Conservation (phyloP, 2,329 filamentous ascomycete genomes). For the Hirsutella minnesotensis region DNA sequence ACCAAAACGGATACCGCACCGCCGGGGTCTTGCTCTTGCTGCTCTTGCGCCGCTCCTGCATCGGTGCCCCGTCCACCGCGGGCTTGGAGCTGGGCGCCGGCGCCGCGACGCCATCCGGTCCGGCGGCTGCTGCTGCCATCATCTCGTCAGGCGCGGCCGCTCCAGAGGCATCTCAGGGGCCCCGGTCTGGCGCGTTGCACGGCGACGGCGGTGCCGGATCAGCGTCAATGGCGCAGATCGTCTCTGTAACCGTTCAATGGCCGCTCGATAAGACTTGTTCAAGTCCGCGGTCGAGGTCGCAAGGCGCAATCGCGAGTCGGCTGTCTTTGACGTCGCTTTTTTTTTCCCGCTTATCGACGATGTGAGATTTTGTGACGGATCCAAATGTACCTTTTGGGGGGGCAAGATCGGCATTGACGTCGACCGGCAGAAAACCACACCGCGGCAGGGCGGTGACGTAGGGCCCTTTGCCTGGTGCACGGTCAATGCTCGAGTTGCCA, state of each 20-base stretch:
- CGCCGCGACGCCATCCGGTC: background rate
- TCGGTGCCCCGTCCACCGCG: background rate
- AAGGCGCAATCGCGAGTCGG: background rate
- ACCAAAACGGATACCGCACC: slow-evolving; percentile 76
- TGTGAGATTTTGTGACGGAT: background rate
- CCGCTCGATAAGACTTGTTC: too few species aligned
- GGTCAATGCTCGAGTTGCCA: background rate
- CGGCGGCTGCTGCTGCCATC: background rate
- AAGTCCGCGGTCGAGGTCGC: background rate
- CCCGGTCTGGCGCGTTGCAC: background rate
- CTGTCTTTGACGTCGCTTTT: background rate
- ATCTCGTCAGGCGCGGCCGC: background rate
- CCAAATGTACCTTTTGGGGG: too few species aligned
- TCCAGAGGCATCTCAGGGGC: background rate
- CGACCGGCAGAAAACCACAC: slow-evolving; percentile 5
- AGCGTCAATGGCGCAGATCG: too few species aligned
- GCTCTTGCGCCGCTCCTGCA: background rate
- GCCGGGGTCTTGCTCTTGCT: slow-evolving; percentile 19
- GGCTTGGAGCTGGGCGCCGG: background rate
- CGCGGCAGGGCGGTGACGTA: slow-evolving; percentile 5
- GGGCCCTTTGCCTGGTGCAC: background rate
- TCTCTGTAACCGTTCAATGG: too few species aligned
- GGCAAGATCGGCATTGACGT: slow-evolving; percentile 1
- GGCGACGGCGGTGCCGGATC: background rate
- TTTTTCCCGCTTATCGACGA: background rate